phyloP scores from a whole-genome alignment of 2,329 filamentous ascomycete genomes.

The Neophaeococcomyces mojaviensis region DNA sequence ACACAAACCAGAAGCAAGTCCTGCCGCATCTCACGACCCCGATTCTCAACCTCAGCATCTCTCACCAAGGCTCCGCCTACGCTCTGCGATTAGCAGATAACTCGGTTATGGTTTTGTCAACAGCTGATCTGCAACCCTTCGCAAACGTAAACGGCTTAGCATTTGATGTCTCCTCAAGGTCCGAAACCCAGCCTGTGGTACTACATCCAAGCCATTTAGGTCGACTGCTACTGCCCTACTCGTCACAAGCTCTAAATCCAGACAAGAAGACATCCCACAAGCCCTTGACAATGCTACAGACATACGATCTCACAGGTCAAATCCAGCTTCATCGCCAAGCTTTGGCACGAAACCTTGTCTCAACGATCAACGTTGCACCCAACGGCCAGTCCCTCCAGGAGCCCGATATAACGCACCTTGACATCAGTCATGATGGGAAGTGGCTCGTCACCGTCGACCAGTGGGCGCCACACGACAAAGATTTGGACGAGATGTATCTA shows the following conservation, averaged over 20 bases:
- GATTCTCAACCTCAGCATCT: constrained; percentile 79
- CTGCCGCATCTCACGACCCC: constrained; percentile 83
- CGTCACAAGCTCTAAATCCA: constrained; percentile 31
- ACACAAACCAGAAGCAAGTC: constrained; percentile 73
- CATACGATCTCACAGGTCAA: constrained; percentile 73
- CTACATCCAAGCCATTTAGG: constrained; percentile 57
- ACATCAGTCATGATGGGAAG: constrained; percentile 69
- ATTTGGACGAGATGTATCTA: constrained; percentile 53
- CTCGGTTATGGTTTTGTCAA: constrained; percentile 82
- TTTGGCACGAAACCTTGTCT: constrained; percentile 77
- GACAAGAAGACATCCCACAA: constrained; percentile 18
- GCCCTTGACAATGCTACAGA: constrained; percentile 55
- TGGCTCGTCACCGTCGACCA: constrained; percentile 92
- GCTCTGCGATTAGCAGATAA: constrained; percentile 84
- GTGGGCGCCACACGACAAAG: constrained; percentile 68
- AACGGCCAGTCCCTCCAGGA: constrained; percentile 66
- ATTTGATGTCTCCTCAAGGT: constrained; percentile 21
- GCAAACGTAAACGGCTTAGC: constrained; percentile 62
- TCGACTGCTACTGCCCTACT: constrained; percentile 61
- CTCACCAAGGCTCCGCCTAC: constrained; percentile 70
- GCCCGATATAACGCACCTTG: constrained; percentile 67
- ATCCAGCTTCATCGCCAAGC: constrained; percentile 80
- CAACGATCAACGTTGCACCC: constrained; percentile 67
- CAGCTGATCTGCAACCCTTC: constrained; percentile 76
- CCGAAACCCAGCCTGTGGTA: constrained; percentile 32